These are phyloP conservation scores for Stagonosporopsis rhizophila DNA, from an alignment of 2,329 filamentous ascomycete species.

Conservation along the genomic window DNA sequence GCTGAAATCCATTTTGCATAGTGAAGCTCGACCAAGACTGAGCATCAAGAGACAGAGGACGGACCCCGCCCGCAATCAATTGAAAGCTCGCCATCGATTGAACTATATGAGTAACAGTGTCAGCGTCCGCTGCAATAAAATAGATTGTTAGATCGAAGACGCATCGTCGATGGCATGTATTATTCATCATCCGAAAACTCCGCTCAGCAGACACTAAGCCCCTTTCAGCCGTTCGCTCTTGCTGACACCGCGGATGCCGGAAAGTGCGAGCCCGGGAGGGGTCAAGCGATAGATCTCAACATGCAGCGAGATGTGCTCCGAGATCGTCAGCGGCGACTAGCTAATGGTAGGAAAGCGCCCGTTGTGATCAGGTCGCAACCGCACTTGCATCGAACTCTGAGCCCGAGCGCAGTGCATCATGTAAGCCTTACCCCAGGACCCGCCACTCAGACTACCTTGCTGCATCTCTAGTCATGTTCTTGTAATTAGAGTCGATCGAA, in stretches of 20 bases:
- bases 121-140: not conserved
- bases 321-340: slow-evolving; percentile 1
- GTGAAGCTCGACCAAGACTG: not conserved
- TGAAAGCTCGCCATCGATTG: not conserved
- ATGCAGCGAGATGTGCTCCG: not conserved
- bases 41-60: not conserved
- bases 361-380: not conserved
- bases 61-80: not conserved
- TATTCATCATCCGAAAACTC: slow-evolving; percentile 15
- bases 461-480: not conserved
- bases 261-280: slow-evolving; percentile 3
- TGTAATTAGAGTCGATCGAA: not conserved
- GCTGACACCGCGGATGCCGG: slow-evolving; percentile 10
- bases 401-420: not conserved
- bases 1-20: too few species aligned
- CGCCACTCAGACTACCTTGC: not conserved
- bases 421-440: not conserved
- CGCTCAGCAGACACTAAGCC: slow-evolving; percentile 1
- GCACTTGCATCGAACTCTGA: not conserved
- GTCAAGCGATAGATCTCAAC: not conserved
- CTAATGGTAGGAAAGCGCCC: slow-evolving; percentile 6
- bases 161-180: not conserved
- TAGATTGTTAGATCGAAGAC: not conserved
- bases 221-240: not conserved
- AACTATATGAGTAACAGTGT: not conserved